phyloP scores from a whole-genome alignment of 495 filamentous ascomycete species.

The Xylaria nigripes region DNA sequence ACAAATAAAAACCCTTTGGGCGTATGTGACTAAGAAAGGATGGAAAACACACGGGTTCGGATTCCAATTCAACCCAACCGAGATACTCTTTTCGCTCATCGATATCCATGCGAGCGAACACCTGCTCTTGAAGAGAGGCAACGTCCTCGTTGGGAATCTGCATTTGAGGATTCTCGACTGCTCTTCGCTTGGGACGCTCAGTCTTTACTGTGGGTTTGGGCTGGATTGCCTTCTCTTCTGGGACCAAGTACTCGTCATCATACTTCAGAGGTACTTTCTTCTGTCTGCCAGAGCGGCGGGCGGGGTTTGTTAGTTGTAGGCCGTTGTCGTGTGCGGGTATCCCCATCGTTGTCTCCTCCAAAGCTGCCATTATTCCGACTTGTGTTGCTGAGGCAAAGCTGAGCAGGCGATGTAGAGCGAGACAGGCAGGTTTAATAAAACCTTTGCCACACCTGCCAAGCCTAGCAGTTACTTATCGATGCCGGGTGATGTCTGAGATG shows the following conservation, averaged over 20 bases:
- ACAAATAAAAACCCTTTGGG: not conserved
- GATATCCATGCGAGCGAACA: constrained; percentile 28
- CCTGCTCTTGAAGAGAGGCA: constrained; percentile 28
- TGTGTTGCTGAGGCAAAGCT: not conserved
- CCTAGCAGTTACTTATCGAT: not conserved
- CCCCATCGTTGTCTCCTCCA: not conserved
- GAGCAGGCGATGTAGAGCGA: not conserved
- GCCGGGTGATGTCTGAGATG: not conserved
- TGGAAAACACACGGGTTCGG: constrained; percentile 63
- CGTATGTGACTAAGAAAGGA: not conserved
- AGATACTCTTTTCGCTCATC: constrained; percentile 40
- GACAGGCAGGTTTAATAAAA: not conserved
- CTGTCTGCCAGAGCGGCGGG: constrained; percentile 29
- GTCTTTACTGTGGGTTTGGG: not conserved
- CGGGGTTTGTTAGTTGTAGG: not conserved
- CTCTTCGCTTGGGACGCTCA: constrained; percentile 32
- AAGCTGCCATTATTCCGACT: not conserved
- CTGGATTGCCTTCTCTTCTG: constrained; percentile 1
- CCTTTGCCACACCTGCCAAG: not conserved
- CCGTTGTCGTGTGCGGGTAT: not conserved
- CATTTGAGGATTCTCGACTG: constrained; percentile 18
- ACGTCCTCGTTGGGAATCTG: constrained; percentile 19
- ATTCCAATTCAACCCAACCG: constrained; percentile 85
- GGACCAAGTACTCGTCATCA: constrained; percentile 15
- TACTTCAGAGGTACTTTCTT: constrained; percentile 24